Conservation (phyloP, 805 yeast genomes). For the Cyberlindnera mrakii region DNA sequence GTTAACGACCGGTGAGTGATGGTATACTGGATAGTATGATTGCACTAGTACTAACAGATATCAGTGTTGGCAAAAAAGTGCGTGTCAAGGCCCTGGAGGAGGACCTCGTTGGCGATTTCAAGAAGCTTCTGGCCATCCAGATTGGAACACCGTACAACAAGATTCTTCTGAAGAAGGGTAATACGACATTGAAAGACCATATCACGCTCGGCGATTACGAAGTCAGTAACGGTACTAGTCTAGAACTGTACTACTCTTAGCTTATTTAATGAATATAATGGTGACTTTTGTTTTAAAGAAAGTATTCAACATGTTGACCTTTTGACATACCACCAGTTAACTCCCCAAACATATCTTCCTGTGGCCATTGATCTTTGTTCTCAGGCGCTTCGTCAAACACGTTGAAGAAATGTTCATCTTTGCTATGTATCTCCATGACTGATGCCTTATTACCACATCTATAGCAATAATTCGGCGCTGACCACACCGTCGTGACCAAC, state of each 20-base stretch:
- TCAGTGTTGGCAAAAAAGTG: constrained; percentile 78
- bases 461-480: constrained; percentile 97
- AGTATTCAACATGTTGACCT: constrained; percentile 45
- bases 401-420: constrained; percentile 69
- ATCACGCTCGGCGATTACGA: constrained; percentile 92
- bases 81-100: constrained; percentile 81
- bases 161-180: constrained; percentile 76
- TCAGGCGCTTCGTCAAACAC: constrained; percentile 98
- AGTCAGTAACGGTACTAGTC: constrained; percentile 79
- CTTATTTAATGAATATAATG: neutral
- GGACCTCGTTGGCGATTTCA: constrained; percentile 87
- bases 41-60: constrained; percentile 7
- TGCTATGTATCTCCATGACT: constrained; percentile 78
- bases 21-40: neutral
- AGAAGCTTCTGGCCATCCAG: constrained; percentile 75
- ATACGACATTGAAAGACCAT: constrained; percentile 80
- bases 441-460: constrained; percentile 96
- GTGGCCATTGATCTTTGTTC: constrained; percentile 46
- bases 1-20: constrained; percentile 54
- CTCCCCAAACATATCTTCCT: constrained; percentile 21
- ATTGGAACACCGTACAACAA: constrained; percentile 65
- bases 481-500: constrained; percentile 93
- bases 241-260: constrained; percentile 74
- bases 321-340: constrained; percentile 2
- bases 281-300: constrained; percentile 27